Evolutionary conservation across 2,329 filamentous ascomycete genomes (phyloP), one percentile per base, ranked within the genome.

Genomic region (Colletotrichum sp.): DNA sequence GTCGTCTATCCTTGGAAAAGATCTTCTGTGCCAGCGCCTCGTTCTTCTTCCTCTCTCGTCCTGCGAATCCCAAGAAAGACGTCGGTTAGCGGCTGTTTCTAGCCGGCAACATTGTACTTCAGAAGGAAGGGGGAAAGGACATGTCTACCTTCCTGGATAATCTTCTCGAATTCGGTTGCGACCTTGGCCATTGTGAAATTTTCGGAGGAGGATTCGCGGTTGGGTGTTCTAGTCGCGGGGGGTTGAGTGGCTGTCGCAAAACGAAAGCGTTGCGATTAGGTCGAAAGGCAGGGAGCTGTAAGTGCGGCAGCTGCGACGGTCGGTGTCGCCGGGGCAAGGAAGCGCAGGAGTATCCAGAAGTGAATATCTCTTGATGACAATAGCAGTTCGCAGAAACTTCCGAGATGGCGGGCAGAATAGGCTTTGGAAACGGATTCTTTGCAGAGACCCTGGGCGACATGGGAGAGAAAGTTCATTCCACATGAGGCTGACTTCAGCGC

Each of bases 21-120:
- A 96, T 95, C 81, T 91, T 89, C 80, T 94, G 89, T 36, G 94
- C 94, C n/a, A 95, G 90, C 5, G 87, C 89, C 81, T 95, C 91
- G 79, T 94, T 93, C 86, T 92, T 93, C 86, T 94, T 94, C 82
- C 92, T 91, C 83, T 94, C 90, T 77, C 94, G 93, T 77, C 89
- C 91, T 92, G 79, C 18, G 59, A 24, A 34, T 24, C 28, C 52
- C 48, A 48, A 34, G 48, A 63, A 60, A 43, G 26, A 32, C 39
- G 57, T 13, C 21, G 68, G 75, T 77, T 71, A 75, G 74, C 59
- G 36, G 32, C 34, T 21, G 9, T 21, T 70, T 30, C 21, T 30
- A 30, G 32, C 43, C n/a, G 21, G 26, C 24, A 67, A 6, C 13
- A 32, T 30, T 52, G 43, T 52, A 21, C 43, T 52, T 52, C 43